Percentiles rank a stretch among this genome's conserved stretches.
Evolutionary conservation across 1,139 yeast genomes (phyloP).

Genomic region (Pichia inconspicua): DNA sequence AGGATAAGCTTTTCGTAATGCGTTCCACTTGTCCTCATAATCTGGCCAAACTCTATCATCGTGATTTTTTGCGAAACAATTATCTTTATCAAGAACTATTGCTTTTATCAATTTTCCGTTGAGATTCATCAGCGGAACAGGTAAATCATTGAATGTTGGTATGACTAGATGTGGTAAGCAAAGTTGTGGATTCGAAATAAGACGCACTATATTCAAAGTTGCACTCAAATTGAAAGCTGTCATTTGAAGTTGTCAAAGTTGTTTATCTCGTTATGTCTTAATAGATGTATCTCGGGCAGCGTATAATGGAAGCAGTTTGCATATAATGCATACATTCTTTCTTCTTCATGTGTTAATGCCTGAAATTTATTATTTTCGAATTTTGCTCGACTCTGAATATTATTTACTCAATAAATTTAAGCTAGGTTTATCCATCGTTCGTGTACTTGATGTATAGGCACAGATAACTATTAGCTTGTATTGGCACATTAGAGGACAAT

Average conservation of each 20-base stretch:
- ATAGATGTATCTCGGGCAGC: too few species aligned
- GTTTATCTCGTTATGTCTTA: too few species aligned
- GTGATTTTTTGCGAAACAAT: constrained; percentile 85
- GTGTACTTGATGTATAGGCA: too few species aligned
- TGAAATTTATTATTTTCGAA: too few species aligned
- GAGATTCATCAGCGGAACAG: constrained; percentile 30
- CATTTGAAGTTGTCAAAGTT: constrained; percentile 3
- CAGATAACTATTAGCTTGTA: too few species aligned
- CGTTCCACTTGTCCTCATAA: constrained; percentile 54
- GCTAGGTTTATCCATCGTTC: too few species aligned
- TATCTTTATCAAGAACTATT: constrained; percentile 87
- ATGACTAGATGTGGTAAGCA: constrained; percentile 63
- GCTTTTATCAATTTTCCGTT: constrained; percentile 50
- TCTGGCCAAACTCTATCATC: constrained; percentile 75
- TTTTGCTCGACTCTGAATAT: too few species aligned
- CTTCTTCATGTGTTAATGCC: too few species aligned
- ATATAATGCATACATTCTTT: too few species aligned
- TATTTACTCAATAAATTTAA: too few species aligned
- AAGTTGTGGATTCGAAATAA: constrained; percentile 55
- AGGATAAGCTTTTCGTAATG: constrained; percentile 50
- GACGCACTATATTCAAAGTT: constrained; percentile 55
- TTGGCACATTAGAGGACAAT: too few species aligned
- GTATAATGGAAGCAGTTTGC: too few species aligned
- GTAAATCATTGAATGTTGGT: constrained; percentile 57
- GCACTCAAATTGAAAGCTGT: constrained; percentile 54